These are phyloP conservation scores for Ascosphaera apis DNA, from an alignment of 2,329 filamentous ascomycete species.

Conservation along the genomic window DNA sequence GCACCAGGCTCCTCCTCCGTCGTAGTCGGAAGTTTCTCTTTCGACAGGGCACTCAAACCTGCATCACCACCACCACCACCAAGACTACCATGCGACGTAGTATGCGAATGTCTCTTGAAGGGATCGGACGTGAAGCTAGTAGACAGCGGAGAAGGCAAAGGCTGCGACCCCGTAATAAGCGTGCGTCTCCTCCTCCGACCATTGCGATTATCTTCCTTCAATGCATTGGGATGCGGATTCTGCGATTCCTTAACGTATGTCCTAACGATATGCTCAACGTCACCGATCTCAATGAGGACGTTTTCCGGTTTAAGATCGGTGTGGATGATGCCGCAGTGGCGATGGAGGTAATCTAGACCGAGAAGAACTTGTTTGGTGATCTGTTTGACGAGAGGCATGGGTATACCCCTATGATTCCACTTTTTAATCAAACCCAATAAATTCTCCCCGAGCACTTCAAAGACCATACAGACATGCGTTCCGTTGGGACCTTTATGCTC, in stretches of 20 bases:
- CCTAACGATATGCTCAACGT: constrained; percentile 96
- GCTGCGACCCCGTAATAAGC: constrained; percentile 90
- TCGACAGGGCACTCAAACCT: too few species aligned
- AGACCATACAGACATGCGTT: constrained; percentile 96
- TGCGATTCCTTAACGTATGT: constrained; percentile 71
- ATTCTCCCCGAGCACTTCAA: constrained; percentile 92
- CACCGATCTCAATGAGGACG: constrained; percentile 93
- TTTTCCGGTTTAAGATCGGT: constrained; percentile 96
- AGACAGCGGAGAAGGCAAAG: constrained; percentile 81
- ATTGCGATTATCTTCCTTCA: constrained; percentile 84
- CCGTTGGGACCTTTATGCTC: constrained; percentile 95
- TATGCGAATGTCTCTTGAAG: constrained; percentile 30
- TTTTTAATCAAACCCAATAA: constrained; percentile 86
- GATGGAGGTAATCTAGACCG: constrained; percentile 84
- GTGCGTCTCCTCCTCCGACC: constrained; percentile 74
- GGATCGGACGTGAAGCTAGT: constrained; percentile 67
- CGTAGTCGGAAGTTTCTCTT: too few species aligned
- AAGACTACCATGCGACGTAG: constrained; percentile 48
- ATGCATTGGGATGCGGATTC: constrained; percentile 37
- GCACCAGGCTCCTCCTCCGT: too few species aligned
- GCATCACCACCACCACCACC: too few species aligned
- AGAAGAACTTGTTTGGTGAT: constrained; percentile 96
- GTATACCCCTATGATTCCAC: constrained; percentile 95
- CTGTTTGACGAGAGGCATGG: constrained; percentile 89
- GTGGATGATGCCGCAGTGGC: constrained; percentile 97